Evolutionary conservation across 768 basidiomycete species (phyloP), one percentile per base, ranked within the genome.

Genomic region (Amanita thiersii): DNA sequence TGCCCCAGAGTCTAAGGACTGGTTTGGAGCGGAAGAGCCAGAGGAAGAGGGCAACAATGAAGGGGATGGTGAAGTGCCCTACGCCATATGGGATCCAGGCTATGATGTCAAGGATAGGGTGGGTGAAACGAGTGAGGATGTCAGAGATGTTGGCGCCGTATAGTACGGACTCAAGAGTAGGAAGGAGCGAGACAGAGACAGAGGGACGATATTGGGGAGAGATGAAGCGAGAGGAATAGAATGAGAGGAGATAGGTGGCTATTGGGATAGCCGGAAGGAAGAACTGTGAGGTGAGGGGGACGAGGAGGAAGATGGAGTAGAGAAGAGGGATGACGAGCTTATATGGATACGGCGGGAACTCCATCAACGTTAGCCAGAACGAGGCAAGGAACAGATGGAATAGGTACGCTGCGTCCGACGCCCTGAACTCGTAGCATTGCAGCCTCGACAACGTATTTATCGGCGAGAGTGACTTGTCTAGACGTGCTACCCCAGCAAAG

Each of bases 41-140:
- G 2, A 94, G 57, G 52, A 88, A 71, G 24, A 81, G 72, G 20
- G 87, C 90, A 36, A 97, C 77, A 46, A 94, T 64, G 60, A 96
- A 86, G 0, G 96, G 96, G 45, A 86, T 58, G 32, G 70, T 69
- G 61, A 94, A 99, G 61, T 99, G 96, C 12, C 80, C 69, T 35
- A 98, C 75, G n/a, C 96, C 96, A 53, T 99, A 99, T 0, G 96
- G 93, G 1, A 98, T 56, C 96, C 94, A 98, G 0, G 94, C 93
- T 31, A 96, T 54, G 53, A 98, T 75, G 58, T 98, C 94, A 47
- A 99, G 79, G 31, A 89, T 50, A 11, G 92, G 87, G 56, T 94
- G 89, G 7, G 94, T 98, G 63, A 80, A 93, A 12, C 91, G 77
- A 17, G 94, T 97, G 46, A 98, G 81, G 58, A 97, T 83, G 62